phyloP scores from a whole-genome alignment of 805 yeast genomes.

The Saccharomycopsis capsularis region DNA sequence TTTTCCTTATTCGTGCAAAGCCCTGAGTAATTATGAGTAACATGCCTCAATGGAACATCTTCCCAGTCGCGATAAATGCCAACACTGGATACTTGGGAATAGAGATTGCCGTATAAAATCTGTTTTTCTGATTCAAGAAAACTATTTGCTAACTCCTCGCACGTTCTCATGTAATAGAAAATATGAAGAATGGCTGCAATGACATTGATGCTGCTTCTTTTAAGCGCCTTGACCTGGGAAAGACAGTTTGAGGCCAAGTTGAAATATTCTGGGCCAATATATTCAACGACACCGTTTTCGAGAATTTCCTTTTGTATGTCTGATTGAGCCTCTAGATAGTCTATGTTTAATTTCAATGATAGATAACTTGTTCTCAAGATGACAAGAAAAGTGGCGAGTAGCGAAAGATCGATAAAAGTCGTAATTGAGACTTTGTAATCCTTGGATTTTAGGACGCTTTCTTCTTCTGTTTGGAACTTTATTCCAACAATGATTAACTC shows the following conservation, averaged over 20 bases:
- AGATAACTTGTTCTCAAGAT: constrained; percentile 13
- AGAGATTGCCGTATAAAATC: constrained; percentile 1
- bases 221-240: constrained; percentile 12
- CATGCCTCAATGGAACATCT: neutral
- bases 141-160: constrained; percentile 14
- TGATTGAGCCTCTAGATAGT: neutral
- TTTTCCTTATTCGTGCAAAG: neutral
- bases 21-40: neutral
- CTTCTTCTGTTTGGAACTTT: neutral
- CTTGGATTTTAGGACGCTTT: neutral
- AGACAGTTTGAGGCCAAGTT: constrained; percentile 15
- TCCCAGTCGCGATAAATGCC: constrained; percentile 17
- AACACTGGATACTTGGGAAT: constrained; percentile 3
- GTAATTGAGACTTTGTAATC: constrained; percentile 5
- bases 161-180: constrained; percentile 8
- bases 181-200: constrained; percentile 3
- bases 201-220: constrained; percentile 7
- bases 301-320: constrained; percentile 12
- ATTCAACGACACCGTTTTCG: neutral
- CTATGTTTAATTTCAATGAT: constrained; percentile 14
- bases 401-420: constrained; percentile 9
- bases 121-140: constrained; percentile 2
- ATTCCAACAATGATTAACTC: constrained; percentile 13
- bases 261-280: constrained; percentile 8
- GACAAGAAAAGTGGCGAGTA: constrained; percentile 11